Conservation (phyloP, 2,329 filamentous ascomycete genomes). For the Alternaria ventricosa region DNA sequence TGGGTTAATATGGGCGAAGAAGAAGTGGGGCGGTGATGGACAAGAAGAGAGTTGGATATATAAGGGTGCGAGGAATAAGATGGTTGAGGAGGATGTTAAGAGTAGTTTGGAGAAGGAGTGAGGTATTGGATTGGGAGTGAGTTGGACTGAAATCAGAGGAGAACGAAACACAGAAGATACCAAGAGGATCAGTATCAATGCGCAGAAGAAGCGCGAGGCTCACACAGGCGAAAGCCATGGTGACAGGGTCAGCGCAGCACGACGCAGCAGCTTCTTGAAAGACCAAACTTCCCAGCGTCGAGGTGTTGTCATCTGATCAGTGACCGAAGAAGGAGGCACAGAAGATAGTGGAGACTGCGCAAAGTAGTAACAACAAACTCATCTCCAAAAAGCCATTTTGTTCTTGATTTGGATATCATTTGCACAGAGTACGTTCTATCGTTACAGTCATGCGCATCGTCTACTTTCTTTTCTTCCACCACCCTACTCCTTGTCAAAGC, state of each 20-base stretch:
- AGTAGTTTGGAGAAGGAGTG: conserved; percentile 11
- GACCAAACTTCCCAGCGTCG: background rate
- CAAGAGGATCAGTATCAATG: background rate
- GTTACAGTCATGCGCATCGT: conserved; percentile 3
- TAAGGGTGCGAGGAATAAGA: conserved; percentile 47
- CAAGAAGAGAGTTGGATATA: conserved; percentile 52
- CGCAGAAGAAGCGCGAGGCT: background rate
- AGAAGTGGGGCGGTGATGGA: conserved; percentile 66
- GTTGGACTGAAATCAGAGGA: background rate
- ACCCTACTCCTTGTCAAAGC: conserved; percentile 77
- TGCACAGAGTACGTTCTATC: conserved; percentile 2
- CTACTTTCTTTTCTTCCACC: background rate
- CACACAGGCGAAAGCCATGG: background rate
- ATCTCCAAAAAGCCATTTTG: background rate
- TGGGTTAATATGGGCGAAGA: conserved; percentile 69
- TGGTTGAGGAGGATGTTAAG: conserved; percentile 21
- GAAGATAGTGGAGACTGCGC: background rate
- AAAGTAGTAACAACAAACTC: background rate
- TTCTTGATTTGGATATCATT: conserved; percentile 7
- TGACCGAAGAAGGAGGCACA: background rate
- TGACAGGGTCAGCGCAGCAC: background rate
- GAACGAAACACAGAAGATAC: background rate
- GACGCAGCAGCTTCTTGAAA: background rate
- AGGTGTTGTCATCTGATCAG: background rate
- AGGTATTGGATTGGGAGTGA: background rate